These are phyloP conservation scores for Bisporella sp. DNA, from an alignment of 2,329 filamentous ascomycete genomes.

Conservation along the genomic window DNA sequence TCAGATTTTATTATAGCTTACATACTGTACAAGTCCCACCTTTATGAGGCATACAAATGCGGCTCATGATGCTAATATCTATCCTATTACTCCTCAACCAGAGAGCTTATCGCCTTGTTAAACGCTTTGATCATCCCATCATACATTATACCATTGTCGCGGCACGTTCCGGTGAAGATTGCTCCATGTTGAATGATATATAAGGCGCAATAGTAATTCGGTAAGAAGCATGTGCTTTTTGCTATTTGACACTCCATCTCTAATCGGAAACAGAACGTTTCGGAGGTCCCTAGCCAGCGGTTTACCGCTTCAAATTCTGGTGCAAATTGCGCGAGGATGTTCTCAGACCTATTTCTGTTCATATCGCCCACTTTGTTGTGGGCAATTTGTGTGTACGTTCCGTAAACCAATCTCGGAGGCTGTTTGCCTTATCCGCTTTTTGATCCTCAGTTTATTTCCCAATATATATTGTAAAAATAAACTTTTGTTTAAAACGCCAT, in stretches of 20 bases:
- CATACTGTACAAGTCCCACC: no score
- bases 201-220: no score
- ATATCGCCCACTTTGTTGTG: not conserved
- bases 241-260: no score
- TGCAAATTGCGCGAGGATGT: not conserved
- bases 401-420: not conserved
- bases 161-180: not conserved
- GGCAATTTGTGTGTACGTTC: not conserved
- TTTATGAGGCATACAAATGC: no score
- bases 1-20: no score
- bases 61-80: no score
- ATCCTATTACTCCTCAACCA: not conserved
- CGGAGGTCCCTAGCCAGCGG: not conserved
- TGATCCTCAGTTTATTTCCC: not conserved
- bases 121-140: not conserved
- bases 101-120: not conserved
- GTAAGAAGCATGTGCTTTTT: no score
- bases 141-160: not conserved
- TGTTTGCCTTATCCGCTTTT: not conserved
- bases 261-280: not conserved
- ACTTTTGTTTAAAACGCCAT: conserved; percentile 24
- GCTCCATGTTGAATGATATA: no score
- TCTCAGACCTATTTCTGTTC: not conserved
- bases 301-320: not conserved
- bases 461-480: conserved; percentile 26